A percentile compares a stretch with the other conserved stretches of the same genome.
Conservation (phyloP, 768 basidiomycete species). For the Pisolithus orientalis region DNA sequence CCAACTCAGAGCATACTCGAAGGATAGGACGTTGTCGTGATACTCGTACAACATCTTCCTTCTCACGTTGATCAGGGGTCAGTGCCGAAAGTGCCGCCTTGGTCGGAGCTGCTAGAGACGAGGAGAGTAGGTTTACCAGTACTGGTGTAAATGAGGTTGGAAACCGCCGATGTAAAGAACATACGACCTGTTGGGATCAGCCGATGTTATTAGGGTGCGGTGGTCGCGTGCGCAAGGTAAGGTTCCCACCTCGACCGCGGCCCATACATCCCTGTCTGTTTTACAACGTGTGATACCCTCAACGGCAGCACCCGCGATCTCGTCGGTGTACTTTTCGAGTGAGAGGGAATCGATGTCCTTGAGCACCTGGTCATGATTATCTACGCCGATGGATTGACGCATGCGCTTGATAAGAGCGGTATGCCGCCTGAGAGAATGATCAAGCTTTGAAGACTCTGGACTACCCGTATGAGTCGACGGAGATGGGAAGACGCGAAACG, state of each 20-base stretch:
- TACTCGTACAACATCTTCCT: constrained; percentile 80
- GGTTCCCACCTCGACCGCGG: constrained; percentile 77
- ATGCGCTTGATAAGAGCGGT: constrained; percentile 94
- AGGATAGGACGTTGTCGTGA: constrained; percentile 79
- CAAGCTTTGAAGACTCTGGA: constrained; percentile 69
- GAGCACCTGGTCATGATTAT: constrained; percentile 80
- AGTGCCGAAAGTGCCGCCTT: constrained; percentile 50
- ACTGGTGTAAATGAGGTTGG: constrained; percentile 71
- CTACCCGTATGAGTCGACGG: constrained; percentile 4
- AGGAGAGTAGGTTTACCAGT: constrained; percentile 53
- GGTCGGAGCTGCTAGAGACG: constrained; percentile 54
- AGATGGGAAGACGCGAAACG: not conserved
- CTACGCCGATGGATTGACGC: constrained; percentile 74
- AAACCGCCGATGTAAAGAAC: constrained; percentile 83
- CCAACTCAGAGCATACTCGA: constrained; percentile 85
- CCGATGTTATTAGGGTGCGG: not conserved
- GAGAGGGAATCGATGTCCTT: constrained; percentile 90
- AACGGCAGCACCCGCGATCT: constrained; percentile 79
- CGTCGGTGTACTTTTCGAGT: constrained; percentile 93
- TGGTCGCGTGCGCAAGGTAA: not conserved
- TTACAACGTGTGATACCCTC: constrained; percentile 87
- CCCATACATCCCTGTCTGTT: constrained; percentile 88
- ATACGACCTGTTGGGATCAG: constrained; percentile 60
- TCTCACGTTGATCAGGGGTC: constrained; percentile 78
- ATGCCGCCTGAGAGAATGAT: constrained; percentile 94